Evolutionary conservation across 768 basidiomycete species (phyloP).

Genomic region (Coprinellus aureogranulatus): DNA sequence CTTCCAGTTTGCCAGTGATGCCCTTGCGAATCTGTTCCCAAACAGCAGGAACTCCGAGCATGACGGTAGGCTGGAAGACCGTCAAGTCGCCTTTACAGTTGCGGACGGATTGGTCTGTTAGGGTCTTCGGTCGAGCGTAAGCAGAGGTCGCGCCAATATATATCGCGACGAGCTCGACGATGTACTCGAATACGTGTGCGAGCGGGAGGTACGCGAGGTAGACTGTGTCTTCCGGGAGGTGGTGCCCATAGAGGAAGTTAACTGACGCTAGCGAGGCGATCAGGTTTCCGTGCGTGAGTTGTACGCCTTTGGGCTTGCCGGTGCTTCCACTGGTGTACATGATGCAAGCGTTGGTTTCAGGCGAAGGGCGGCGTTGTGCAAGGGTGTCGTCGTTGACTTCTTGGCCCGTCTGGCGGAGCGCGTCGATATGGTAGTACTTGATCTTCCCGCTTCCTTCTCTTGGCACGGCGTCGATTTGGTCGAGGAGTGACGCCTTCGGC

Average conservation of each 20-base stretch:
- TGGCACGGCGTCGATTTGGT: conserved; percentile 44
- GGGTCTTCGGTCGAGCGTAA: conserved; percentile 82
- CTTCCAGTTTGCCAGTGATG: conserved; percentile 67
- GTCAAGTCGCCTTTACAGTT: conserved; percentile 73
- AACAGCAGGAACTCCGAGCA: conserved; percentile 86
- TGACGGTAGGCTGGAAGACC: conserved; percentile 70
- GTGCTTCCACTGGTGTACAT: conserved; percentile 76
- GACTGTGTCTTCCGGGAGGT: conserved; percentile 47
- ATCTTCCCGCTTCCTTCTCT: conserved; percentile 29
- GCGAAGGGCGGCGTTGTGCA: conserved; percentile 35
- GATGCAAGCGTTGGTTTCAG: conserved; percentile 36
- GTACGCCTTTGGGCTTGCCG: conserved; percentile 85
- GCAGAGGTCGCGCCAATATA: conserved; percentile 72
- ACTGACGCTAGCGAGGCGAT: conserved; percentile 72
- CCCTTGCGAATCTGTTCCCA: conserved; percentile 92
- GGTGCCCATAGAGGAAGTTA: conserved; percentile 56
- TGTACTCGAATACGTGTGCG: conserved; percentile 86
- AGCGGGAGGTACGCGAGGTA: conserved; percentile 84
- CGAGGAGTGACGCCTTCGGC: conserved; percentile 43
- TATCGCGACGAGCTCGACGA: conserved; percentile 72
- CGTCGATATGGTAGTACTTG: conserved; percentile 61
- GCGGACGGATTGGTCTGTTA: conserved; percentile 79
- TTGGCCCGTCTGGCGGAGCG: conserved; percentile 59
- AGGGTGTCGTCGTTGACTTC: conserved; percentile 31
- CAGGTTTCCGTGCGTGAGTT: conserved; percentile 77